Base-by-base conservation (phyloP, 495 filamentous ascomycete species). In the Tetracladium setigerum region DNA sequence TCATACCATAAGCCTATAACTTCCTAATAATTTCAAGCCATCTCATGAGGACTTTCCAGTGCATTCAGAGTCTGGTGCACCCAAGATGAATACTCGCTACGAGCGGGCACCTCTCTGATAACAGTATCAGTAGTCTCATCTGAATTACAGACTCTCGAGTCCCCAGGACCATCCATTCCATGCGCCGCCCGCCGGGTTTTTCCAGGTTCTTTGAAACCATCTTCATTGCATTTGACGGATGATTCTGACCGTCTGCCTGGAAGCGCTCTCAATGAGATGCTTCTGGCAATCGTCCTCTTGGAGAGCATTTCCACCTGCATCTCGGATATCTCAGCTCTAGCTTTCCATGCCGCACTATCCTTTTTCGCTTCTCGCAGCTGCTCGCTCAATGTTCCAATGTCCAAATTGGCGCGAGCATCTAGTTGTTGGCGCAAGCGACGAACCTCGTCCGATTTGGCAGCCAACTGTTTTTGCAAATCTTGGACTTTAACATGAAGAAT, bases 311-410 rank as follows among this genome's bases (percentile, higher is more conserved):
- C 49, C 0, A 77, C 56, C 18, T 65, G 61, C 53, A 60, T 66
- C 64, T 81, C 75, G 0, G 74, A 73, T 11, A 59, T 53, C 56
- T 76, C 66, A 1, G 77, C 77, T 41, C 72, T 61, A 19, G 57
- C 61, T 42, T 65, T 66, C 76, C 77, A 82, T 41, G 61, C 57
- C 27, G 58, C 49, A 34, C 63, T 55, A 38, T 77, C 72, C 18
- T 60, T 60, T 42, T 65, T 66, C n/a, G 67, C 62, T 4, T 63
- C 51, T 14, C 65, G 55, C 27, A 81, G 58, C 49, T 70, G 62
- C 45, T 71, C 66, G 33, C 62, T 63, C 34, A 77, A 38, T 7
- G 59, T 62, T 0, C 62, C 68, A 10, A 70, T 53, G 31, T 77
- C 64, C 14, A 60, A 42, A 17, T 67, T 53, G 16, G 58, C 46